phyloP scores from a whole-genome alignment of 176 grass and related monocot genomes.

The Poa pratensis region DNA sequence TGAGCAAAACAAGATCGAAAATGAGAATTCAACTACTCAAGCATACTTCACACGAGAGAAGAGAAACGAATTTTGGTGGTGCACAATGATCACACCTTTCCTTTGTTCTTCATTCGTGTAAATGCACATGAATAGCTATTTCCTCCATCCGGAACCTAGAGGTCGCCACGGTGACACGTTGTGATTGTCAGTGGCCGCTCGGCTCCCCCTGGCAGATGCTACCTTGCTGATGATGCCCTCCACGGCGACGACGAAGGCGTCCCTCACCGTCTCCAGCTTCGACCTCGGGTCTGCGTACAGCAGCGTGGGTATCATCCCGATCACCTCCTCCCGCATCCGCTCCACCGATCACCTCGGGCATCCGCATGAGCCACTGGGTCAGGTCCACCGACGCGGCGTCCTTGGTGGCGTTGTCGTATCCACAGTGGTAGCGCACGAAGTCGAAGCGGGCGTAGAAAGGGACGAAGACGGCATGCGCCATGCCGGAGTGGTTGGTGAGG shows the following conservation, averaged over 20 bases:
- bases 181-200: neutral
- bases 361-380: slow-evolving; percentile 38
- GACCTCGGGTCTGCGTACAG: slow-evolving; percentile 49
- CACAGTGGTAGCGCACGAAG: slow-evolving; percentile 71
- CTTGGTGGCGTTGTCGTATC: slow-evolving; percentile 43
- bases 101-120: too few relatives aligned
- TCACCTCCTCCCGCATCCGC: slow-evolving; percentile 51
- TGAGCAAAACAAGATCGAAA: too few relatives aligned
- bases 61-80: too few relatives aligned
- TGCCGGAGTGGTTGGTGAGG: slow-evolving; percentile 58
- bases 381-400: slow-evolving; percentile 51
- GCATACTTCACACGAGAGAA: too few relatives aligned
- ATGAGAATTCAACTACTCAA: too few relatives aligned
- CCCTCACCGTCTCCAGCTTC: slow-evolving; percentile 49
- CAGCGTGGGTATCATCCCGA: slow-evolving; percentile 45
- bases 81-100: too few relatives aligned
- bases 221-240: slow-evolving; percentile 40
- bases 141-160: slow-evolving; percentile 17
- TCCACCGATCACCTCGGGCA: slow-evolving; percentile 41
- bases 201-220: neutral
- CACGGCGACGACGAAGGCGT: slow-evolving; percentile 59
- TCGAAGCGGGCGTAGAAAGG: slow-evolving; percentile 82
- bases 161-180: neutral
- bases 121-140: neutral
- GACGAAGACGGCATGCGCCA: slow-evolving; percentile 65